These are phyloP conservation scores for Actinidia chinensis DNA, from an alignment of 179 eudicot species.

Conservation along the genomic window DNA sequence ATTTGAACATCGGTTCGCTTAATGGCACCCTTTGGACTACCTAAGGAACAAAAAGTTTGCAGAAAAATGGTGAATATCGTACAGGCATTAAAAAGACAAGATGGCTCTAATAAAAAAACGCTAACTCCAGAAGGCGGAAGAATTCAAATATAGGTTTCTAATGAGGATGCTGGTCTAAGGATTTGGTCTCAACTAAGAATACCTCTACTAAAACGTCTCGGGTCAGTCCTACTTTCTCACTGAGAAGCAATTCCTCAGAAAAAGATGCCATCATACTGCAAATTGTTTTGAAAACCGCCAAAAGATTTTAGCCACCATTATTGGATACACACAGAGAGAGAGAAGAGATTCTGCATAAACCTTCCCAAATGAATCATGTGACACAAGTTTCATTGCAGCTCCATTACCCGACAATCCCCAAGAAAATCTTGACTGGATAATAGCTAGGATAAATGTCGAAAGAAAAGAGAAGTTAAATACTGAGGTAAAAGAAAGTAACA, in stretches of 20 bases:
- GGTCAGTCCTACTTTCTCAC: conserved; percentile 90
- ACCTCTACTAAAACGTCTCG: conserved; percentile 84
- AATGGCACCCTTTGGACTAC: conserved; percentile 91
- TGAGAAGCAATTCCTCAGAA: conserved; percentile 82
- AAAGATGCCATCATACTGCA: conserved; percentile 97
- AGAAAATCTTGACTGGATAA: conserved; percentile 79
- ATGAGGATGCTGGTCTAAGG: background rate
- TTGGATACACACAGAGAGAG: background rate
- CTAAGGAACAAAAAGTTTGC: conserved; percentile 36
- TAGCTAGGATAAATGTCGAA: background rate
- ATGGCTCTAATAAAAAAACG: background rate
- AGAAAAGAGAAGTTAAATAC: background rate
- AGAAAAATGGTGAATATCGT: background rate
- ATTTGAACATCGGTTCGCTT: conserved; percentile 94
- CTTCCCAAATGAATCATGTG: conserved; percentile 99
- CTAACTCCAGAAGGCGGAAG: background rate
- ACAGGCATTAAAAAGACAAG: background rate
- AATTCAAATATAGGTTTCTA: conserved; percentile 6
- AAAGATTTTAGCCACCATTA: background rate
- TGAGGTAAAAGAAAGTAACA: background rate
- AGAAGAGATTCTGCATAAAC: conserved; percentile 34
- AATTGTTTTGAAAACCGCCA: background rate
- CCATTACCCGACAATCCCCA: conserved; percentile 98
- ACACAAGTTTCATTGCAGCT: conserved; percentile 99
- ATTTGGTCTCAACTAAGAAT: conserved; percentile 19